These are phyloP conservation scores for Megacollybia marginata DNA, from an alignment of 768 basidiomycete genomes.

Conservation along the genomic window DNA sequence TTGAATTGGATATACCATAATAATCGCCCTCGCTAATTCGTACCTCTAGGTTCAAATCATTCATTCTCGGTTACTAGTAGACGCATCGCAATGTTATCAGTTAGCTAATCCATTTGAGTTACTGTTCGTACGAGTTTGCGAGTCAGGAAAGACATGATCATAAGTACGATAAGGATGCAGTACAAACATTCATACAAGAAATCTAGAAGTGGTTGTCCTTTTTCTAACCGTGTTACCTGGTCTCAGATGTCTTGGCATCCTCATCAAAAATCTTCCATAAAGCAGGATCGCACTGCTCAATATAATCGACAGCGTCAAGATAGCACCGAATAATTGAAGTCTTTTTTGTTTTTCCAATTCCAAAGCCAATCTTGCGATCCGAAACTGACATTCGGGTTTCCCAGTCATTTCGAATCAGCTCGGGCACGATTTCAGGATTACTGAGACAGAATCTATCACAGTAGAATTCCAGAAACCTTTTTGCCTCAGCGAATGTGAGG, in stretches of 20 bases:
- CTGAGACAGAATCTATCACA: constrained; percentile 72
- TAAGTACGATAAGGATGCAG: neutral
- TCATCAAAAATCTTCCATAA: constrained; percentile 75
- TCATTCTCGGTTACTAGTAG: too few species aligned
- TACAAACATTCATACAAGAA: too few species aligned
- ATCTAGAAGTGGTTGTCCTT: too few species aligned
- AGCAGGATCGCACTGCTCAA: constrained; percentile 74
- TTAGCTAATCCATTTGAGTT: too few species aligned
- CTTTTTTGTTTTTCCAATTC: constrained; percentile 64
- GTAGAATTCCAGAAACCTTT: constrained; percentile 93
- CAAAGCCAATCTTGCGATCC: constrained; percentile 80
- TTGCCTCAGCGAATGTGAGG: constrained; percentile 57
- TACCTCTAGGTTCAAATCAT: too few species aligned
- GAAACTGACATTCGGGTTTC: constrained; percentile 72
- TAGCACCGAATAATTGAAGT: constrained; percentile 63
- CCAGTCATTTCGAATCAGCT: constrained; percentile 41
- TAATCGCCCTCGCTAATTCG: too few species aligned
- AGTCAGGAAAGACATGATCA: too few species aligned
- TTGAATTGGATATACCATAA: too few species aligned
- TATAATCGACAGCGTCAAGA: constrained; percentile 81
- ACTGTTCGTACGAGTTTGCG: too few species aligned
- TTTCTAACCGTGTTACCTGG: too few species aligned
- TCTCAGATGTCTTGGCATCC: constrained; percentile 19
- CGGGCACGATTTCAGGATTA: constrained; percentile 62
- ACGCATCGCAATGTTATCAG: too few species aligned